phyloP scores from a whole-genome alignment of 805 yeast genomes.

The Candida jianshihensis region DNA sequence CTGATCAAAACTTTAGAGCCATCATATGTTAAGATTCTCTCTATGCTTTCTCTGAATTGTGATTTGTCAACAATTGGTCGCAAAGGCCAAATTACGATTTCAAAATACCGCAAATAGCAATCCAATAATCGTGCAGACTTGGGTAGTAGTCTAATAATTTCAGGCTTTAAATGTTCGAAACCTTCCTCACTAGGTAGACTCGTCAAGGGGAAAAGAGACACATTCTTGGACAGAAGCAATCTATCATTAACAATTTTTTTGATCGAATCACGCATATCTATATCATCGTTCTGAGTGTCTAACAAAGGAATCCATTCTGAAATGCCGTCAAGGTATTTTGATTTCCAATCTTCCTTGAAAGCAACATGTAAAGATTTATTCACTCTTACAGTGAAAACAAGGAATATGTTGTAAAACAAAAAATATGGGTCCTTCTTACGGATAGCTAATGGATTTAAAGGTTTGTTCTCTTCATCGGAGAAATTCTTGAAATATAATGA shows the following conservation, averaged over 20 bases:
- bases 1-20: constrained; percentile 19
- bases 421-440: background rate
- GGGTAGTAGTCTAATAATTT: background rate
- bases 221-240: background rate
- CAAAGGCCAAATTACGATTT: constrained; percentile 29
- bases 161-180: background rate
- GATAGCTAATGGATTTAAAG: background rate
- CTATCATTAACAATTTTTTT: background rate
- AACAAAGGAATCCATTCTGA: background rate
- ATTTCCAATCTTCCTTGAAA: background rate
- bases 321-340: background rate
- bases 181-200: background rate
- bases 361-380: too few relatives aligned
- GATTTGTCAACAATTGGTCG: constrained; percentile 39
- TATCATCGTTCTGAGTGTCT: background rate
- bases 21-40: constrained; percentile 30
- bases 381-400: background rate
- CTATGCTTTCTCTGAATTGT: constrained; percentile 23
- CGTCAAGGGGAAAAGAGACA: background rate
- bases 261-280: background rate
- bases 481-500: background rate
- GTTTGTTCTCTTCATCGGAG: background rate
- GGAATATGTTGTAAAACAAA: background rate
- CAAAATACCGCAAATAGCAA: background rate
- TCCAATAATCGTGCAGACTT: background rate